Conservation (phyloP, 805 yeast genomes). For the Lipomyces sp. region DNA sequence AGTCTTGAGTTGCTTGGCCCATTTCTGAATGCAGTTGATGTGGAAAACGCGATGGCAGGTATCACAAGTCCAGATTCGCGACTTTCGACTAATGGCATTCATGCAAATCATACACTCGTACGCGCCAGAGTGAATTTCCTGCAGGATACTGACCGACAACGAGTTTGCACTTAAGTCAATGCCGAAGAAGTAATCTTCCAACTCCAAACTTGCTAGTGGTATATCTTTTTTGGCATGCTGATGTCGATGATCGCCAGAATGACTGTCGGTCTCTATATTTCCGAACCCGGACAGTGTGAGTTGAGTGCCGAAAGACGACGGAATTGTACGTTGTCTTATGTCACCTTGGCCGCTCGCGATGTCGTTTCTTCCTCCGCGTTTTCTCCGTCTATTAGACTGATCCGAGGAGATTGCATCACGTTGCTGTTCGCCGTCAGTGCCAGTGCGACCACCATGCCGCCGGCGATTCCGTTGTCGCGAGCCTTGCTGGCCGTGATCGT, state of each 20-base stretch:
- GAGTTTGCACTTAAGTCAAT: conserved; percentile 19
- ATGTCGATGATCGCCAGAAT: background rate
- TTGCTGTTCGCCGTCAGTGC: background rate
- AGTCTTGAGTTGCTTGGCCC: conserved; percentile 76
- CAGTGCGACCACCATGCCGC: background rate
- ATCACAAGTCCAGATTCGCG: conserved; percentile 78
- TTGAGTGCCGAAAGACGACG: conserved; percentile 43
- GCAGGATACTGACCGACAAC: conserved; percentile 25
- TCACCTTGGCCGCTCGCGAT: background rate
- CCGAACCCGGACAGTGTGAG: background rate
- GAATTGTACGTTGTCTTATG: background rate
- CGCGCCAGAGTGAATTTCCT: conserved; percentile 29
- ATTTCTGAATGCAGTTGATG: conserved; percentile 77
- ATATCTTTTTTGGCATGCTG: background rate
- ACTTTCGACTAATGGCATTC: conserved; percentile 68
- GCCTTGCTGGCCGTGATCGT: background rate
- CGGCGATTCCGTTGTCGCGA: background rate
- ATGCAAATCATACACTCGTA: conserved; percentile 87
- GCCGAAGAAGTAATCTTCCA: conserved; percentile 25
- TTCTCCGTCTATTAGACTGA: background rate
- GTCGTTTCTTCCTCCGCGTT: background rate
- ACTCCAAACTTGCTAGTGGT: conserved; percentile 20
- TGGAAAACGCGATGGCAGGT: conserved; percentile 85
- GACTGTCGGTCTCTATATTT: background rate
- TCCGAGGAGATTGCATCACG: background rate